Base-by-base conservation (phyloP, 805 yeast genomes). In the Cyberlindnera maritima region DNA sequence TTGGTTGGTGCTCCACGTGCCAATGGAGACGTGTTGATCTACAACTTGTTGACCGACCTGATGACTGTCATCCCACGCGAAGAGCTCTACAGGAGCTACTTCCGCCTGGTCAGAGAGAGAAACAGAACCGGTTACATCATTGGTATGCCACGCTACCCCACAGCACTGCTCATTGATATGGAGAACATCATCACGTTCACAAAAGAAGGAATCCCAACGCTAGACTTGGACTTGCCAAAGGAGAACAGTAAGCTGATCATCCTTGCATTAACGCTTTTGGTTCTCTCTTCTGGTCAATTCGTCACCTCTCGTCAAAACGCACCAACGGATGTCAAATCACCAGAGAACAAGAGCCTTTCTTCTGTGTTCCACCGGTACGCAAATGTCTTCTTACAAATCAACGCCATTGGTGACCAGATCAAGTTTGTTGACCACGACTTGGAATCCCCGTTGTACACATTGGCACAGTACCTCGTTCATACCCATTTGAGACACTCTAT, bases 11-110 rank as follows among this genome's bases (percentile, higher is more conserved):
- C n/a, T n/a, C 39, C 39, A 4, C 7, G 37, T 8, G 15, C 3
- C 8, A 26, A 41, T 9, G 44, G 44, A 6, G 44, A 41, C 20
- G 34, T 26, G 10, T 18, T 41, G 5, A 41, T 41, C 17, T 18
- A 18, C n/a, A 14, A 34, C 5, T 20, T 41, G 14, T 13, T 34
- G 12, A 17, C 17, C 2, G 44, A 41, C 14, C 14, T 41, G 2
- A 15, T 7, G 6, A 9, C 17, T 2, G 14, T 41, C 19, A 33
- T 41, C 12, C 44, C 44, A 15, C 14, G 21, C 23, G 13, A 41
- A 18, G 31, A 28, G 13, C n/a, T 28, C 13, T 28, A 28, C 31
- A 28, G 4, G n/a, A 12, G 13, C 7, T 28, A 7, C 31, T 28
- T 28, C 31, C 31, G 31, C 11, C 11, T 28, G 31, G 31, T 41